phyloP scores from a whole-genome alignment of 257 asterid genomes.

The Penstemon newberryi region DNA sequence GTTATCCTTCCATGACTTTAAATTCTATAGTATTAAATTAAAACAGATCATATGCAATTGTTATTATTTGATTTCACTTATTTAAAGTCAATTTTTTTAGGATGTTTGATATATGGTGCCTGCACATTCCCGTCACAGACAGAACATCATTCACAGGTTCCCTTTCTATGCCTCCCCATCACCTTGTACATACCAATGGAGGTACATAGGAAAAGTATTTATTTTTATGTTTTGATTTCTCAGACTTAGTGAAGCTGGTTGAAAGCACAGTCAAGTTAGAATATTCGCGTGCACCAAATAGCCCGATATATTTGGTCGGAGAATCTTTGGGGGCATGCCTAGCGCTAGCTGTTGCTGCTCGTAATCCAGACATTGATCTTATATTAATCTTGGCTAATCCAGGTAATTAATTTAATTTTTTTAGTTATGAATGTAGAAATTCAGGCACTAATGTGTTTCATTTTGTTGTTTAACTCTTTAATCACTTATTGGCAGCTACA shows the following conservation, averaged over 20 bases:
- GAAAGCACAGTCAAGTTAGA: conserved; percentile 60
- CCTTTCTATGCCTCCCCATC: conserved; percentile 3
- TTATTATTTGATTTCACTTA: conserved; percentile 1
- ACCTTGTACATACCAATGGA: neutral
- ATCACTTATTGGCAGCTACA: conserved; percentile 53
- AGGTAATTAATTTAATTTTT: conserved; percentile 39
- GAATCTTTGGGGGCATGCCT: conserved; percentile 83
- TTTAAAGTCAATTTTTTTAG: conserved; percentile 31
- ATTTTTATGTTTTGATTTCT: neutral
- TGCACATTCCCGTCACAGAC: conserved; percentile 78
- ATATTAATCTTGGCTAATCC: conserved; percentile 74
- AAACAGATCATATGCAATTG: neutral
- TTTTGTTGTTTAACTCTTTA: neutral
- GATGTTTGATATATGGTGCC: conserved; percentile 79
- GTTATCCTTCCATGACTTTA: conserved; percentile 9
- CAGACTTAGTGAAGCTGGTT: conserved; percentile 72
- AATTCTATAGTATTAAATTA: neutral
- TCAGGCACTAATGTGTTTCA: conserved; percentile 8
- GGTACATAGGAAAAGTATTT: neutral
- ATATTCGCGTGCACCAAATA: conserved; percentile 43
- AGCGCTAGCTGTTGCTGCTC: conserved; percentile 81
- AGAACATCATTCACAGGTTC: conserved; percentile 69
- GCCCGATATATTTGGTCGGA: conserved; percentile 80
- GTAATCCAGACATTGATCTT: conserved; percentile 70
- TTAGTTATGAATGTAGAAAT: neutral